Percentiles rank a stretch among this genome's conserved stretches.
Conservation (phyloP, 2,329 filamentous ascomycete genomes). For the Tolypocladium tropicale region DNA sequence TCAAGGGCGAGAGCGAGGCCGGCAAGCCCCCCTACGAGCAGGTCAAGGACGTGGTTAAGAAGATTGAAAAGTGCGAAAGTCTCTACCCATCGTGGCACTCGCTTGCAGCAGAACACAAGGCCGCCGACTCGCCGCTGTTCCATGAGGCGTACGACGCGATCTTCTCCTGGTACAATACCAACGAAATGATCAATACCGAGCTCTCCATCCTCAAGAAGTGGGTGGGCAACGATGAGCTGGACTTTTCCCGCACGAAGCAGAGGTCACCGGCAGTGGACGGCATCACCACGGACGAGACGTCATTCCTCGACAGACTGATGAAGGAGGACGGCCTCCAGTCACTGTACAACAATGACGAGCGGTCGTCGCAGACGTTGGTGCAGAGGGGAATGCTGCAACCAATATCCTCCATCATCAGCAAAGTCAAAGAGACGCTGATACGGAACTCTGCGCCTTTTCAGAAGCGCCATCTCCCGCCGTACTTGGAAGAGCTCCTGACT, state of each 20-base stretch:
- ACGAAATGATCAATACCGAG: conserved; percentile 90
- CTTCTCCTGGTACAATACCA: conserved; percentile 94
- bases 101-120: conserved; percentile 64
- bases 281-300: conserved; percentile 73
- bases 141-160: conserved; percentile 78
- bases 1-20: conserved; percentile 85
- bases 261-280: conserved; percentile 56
- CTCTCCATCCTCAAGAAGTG: conserved; percentile 84
- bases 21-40: conserved; percentile 83
- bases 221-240: conserved; percentile 93
- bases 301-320: conserved; percentile 87
- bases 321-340: conserved; percentile 94
- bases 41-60: conserved; percentile 78
- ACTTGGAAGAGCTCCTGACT: conserved; percentile 91
- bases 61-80: conserved; percentile 81
- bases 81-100: conserved; percentile 74
- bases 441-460: conserved; percentile 75
- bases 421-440: conserved; percentile 87
- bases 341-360: conserved; percentile 61
- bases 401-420: conserved; percentile 78
- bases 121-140: conserved; percentile 68
- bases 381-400: conserved; percentile 71
- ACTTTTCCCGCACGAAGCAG: conserved; percentile 70
- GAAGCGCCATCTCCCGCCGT: conserved; percentile 83
- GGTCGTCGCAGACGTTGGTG: conserved; percentile 31